These are phyloP conservation scores for Exophiala alcalophila DNA, from an alignment of 2,329 filamentous ascomycete species.

Conservation along the genomic window DNA sequence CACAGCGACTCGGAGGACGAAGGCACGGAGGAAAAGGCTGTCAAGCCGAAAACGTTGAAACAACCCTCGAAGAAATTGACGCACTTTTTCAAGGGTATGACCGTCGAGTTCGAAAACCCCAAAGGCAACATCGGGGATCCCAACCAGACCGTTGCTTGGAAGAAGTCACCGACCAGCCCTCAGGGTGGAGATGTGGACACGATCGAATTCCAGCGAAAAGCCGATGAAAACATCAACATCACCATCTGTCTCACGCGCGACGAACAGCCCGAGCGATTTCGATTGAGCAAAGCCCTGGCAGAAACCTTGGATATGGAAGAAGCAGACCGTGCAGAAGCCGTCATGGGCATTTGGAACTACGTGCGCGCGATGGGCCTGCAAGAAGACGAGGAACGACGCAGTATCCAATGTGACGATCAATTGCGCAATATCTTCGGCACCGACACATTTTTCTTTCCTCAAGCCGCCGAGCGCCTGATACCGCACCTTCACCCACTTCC, in stretches of 20 bases:
- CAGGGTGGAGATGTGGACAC: constrained; percentile 77
- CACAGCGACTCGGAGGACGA: constrained; percentile 50
- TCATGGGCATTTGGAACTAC: constrained; percentile 95
- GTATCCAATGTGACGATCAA: constrained; percentile 83
- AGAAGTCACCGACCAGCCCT: constrained; percentile 62
- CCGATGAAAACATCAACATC: constrained; percentile 89
- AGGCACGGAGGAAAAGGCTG: constrained; percentile 36
- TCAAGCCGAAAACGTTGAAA: constrained; percentile 34
- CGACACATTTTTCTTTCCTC: constrained; percentile 79
- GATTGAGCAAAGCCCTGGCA: constrained; percentile 72
- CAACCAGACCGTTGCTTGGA: constrained; percentile 69
- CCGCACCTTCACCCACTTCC: constrained; percentile 75
- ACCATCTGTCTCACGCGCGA: constrained; percentile 82
- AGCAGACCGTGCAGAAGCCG: constrained; percentile 80
- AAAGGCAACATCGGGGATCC: constrained; percentile 43
- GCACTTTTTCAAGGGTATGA: constrained; percentile 53
- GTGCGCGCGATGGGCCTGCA: constrained; percentile 80
- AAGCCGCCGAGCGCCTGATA: constrained; percentile 75
- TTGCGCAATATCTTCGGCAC: constrained; percentile 74
- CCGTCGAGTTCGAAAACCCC: constrained; percentile 50
- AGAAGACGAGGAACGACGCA: constrained; percentile 91
- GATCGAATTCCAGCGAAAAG: constrained; percentile 83
- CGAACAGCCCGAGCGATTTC: constrained; percentile 81
- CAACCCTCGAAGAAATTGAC: constrained; percentile 44
- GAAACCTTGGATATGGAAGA: constrained; percentile 83